A percentile compares a stretch with the other conserved stretches of the same genome.
Evolutionary conservation across 1,139 yeast species (phyloP).

Genomic region (Zhuliangozyma blackwelliae): DNA sequence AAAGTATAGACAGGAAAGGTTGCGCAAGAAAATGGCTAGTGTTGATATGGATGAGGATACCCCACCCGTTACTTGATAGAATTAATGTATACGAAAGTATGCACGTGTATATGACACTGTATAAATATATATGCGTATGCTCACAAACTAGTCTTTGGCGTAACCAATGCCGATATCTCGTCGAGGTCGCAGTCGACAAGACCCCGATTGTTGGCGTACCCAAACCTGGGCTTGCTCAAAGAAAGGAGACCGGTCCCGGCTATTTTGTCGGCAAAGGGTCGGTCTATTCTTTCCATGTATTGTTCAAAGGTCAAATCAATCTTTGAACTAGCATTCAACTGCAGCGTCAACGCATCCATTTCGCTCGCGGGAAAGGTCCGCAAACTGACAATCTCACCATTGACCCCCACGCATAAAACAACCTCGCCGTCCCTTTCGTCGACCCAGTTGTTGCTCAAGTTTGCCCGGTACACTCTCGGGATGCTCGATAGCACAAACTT

Average conservation of each 20-base stretch:
- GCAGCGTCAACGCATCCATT: constrained; percentile 8
- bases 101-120: too few relatives aligned
- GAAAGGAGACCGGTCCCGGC: constrained; percentile 40
- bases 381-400: constrained; percentile 43
- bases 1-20: constrained; percentile 35
- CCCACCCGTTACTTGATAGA: too few relatives aligned
- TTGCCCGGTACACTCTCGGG: constrained; percentile 36
- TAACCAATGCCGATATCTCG: constrained; percentile 16
- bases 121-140: too few relatives aligned
- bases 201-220: constrained; percentile 21
- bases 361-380: constrained; percentile 15
- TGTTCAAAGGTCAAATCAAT: background rate
- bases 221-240: constrained; percentile 35
- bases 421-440: constrained; percentile 6
- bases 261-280: constrained; percentile 35
- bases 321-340: background rate
- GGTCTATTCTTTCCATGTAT: constrained; percentile 20
- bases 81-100: too few relatives aligned
- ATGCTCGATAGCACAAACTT: constrained; percentile 30
- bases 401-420: constrained; percentile 42
- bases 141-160: too few relatives aligned
- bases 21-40: constrained; percentile 8
- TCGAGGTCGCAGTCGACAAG: constrained; percentile 37
- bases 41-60: constrained; percentile 2
- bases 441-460: constrained; percentile 34